Evolutionary conservation across 495 filamentous ascomycete species (phyloP).

Genomic region (Aspergillus ostianus): DNA sequence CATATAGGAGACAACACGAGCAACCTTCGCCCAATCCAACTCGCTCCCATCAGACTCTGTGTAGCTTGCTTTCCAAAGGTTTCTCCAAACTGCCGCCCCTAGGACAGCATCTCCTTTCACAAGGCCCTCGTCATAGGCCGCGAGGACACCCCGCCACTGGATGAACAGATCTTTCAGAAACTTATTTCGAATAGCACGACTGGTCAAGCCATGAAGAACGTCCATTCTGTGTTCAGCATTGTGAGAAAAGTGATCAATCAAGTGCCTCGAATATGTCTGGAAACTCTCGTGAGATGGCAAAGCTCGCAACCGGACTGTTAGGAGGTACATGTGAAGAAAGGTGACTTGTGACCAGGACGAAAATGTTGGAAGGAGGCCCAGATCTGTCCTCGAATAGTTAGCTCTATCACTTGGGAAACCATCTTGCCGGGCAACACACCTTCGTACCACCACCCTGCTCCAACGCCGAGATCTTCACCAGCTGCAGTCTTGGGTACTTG

Average conservation of each 20-base stretch:
- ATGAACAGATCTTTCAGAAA: slow-evolving; percentile 91
- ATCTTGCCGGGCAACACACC: slow-evolving; percentile 50
- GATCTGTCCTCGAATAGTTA: slow-evolving; percentile 27
- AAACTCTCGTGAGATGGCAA: slow-evolving; percentile 60
- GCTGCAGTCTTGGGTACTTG: slow-evolving; percentile 62
- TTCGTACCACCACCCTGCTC: slow-evolving; percentile 78
- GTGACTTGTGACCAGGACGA: slow-evolving; percentile 94
- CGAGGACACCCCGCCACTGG: slow-evolving; percentile 83
- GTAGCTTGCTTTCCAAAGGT: slow-evolving; percentile 72
- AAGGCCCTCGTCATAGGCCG: slow-evolving; percentile 85
- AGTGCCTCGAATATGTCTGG: slow-evolving; percentile 67
- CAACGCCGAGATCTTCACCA: slow-evolving; percentile 76
- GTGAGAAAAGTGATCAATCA: slow-evolving; percentile 91
- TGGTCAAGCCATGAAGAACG: slow-evolving; percentile 63
- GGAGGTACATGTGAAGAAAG: slow-evolving; percentile 91
- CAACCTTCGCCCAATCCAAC: slow-evolving; percentile 68
- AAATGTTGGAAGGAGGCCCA: slow-evolving; percentile 78
- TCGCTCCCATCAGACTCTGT: slow-evolving; percentile 46
- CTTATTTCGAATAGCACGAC: slow-evolving; percentile 65
- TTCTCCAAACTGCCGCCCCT: slow-evolving; percentile 88
- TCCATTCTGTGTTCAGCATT: slow-evolving; percentile 86
- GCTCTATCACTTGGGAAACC: background rate
- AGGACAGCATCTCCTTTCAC: slow-evolving; percentile 80
- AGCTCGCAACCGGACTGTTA: slow-evolving; percentile 80
- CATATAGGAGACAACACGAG: slow-evolving; percentile 76